Conservation (phyloP, 208 protist species). For the Crithidia thermophila region DNA sequence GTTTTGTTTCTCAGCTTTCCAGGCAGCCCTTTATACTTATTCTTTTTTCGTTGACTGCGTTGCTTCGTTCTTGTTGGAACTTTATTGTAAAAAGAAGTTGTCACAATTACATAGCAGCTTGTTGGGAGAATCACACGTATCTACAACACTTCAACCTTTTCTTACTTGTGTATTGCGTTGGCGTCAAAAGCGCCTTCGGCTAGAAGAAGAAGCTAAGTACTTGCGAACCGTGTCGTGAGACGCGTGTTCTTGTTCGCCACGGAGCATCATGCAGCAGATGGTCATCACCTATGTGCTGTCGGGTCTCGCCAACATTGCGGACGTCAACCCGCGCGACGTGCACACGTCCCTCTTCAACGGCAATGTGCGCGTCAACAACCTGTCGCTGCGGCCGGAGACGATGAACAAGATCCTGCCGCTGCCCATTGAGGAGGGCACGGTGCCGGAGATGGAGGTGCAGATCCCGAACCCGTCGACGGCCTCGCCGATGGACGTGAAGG, state of each 20-base stretch:
- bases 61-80: too few species aligned
- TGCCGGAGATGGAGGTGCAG: slow-evolving; percentile 54
- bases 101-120: too few species aligned
- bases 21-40: too few species aligned
- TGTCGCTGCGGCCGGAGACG: slow-evolving; percentile 52
- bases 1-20: too few species aligned
- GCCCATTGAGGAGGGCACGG: slow-evolving; percentile 52
- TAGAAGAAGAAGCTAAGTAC: too few species aligned
- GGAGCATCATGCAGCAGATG: slow-evolving; percentile 56
- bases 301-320: slow-evolving; percentile 65
- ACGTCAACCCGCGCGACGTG: slow-evolving; percentile 66
- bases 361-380: slow-evolving; percentile 52
- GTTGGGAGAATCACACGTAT: too few species aligned
- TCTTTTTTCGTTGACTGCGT: too few species aligned
- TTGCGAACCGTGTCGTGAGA: background rate
- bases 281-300: slow-evolving; percentile 75
- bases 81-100: too few species aligned
- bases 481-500: slow-evolving; percentile 48
- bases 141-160: too few species aligned
- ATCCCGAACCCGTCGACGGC: slow-evolving; percentile 68
- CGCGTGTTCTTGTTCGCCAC: slow-evolving; percentile 5
- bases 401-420: slow-evolving; percentile 63
- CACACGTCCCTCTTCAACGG: slow-evolving; percentile 64
- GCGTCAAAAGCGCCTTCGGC: too few species aligned
- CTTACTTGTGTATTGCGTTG: too few species aligned